Conservation (phyloP, 495 filamentous ascomycete species). For the Lindgomyces ingoldianus region DNA sequence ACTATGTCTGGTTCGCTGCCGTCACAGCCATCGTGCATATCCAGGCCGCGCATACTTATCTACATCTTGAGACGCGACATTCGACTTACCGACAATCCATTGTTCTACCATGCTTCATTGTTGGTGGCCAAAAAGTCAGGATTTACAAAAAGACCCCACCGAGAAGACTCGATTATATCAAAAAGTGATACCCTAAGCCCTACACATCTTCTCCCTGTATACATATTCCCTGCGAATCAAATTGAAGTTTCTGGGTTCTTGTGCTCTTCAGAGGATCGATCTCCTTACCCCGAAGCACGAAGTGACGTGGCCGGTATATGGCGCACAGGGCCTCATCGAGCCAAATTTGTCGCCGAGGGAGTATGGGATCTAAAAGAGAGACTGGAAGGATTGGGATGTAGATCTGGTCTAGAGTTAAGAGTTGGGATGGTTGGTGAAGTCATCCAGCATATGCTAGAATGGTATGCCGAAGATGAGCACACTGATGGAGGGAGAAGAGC, state of each 20-base stretch:
- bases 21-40: not conserved
- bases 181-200: conserved; percentile 27
- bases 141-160: not conserved
- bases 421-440: conserved; percentile 60
- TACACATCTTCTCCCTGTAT: conserved; percentile 67
- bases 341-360: conserved; percentile 65
- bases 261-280: conserved; percentile 30
- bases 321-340: conserved; percentile 68
- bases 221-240: conserved; percentile 64
- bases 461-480: conserved; percentile 18
- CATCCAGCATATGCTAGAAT: conserved; percentile 54
- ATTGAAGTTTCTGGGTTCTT: conserved; percentile 72
- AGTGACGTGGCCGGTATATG: conserved; percentile 60
- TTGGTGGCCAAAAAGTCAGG: not conserved
- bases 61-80: conserved; percentile 68
- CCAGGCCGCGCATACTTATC: conserved; percentile 54
- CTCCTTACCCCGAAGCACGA: conserved; percentile 61
- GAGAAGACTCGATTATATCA: conserved; percentile 15
- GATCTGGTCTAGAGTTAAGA: conserved; percentile 56
- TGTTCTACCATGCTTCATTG: conserved; percentile 50
- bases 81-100: conserved; percentile 67
- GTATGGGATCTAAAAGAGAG: conserved; percentile 66
- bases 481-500: conserved; percentile 7
- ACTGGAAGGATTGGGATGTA: conserved; percentile 57
- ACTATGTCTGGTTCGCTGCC: not conserved